A percentile compares a stretch with the other conserved stretches of the same genome.
These are phyloP conservation scores for Collybia mongolica DNA, from an alignment of 768 basidiomycete species.

Conservation along the genomic window DNA sequence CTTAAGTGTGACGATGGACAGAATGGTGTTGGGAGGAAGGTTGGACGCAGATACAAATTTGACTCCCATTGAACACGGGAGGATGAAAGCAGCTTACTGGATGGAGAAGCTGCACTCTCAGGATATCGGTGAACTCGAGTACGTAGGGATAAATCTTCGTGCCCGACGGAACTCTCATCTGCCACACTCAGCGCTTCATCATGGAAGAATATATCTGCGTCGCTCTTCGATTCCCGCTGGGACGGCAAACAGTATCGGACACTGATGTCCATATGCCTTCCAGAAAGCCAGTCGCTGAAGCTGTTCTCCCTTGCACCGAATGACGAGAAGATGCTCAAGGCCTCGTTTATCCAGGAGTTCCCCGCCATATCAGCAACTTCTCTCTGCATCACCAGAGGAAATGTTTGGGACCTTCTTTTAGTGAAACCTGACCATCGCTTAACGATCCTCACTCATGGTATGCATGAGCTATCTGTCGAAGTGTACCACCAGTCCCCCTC, in stretches of 20 bases:
- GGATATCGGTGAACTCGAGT: conserved; percentile 51
- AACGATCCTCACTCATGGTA: conserved; percentile 61
- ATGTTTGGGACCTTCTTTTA: conserved; percentile 68
- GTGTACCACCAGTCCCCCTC: conserved; percentile 18
- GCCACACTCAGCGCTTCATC: conserved; percentile 29
- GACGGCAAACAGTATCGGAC: conserved; percentile 53
- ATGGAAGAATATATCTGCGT: conserved; percentile 51
- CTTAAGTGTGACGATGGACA: conserved; percentile 59
- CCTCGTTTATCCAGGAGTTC: conserved; percentile 31
- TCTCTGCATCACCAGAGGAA: conserved; percentile 59
- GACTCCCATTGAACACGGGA: conserved; percentile 51
- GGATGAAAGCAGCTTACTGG: conserved; percentile 76
- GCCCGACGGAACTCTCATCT: conserved; percentile 1
- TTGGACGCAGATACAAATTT: conserved; percentile 40
- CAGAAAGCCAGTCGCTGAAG: conserved; percentile 39
- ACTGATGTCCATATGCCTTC: conserved; percentile 55
- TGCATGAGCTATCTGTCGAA: conserved; percentile 37
- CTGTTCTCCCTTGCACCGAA: conserved; percentile 47
- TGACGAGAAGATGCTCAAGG: conserved; percentile 40
- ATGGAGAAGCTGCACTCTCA: conserved; percentile 57
- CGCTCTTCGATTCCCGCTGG: conserved; percentile 64
- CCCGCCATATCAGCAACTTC: conserved; percentile 54
- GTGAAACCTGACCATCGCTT: conserved; percentile 56
- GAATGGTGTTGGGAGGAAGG: conserved; percentile 61
- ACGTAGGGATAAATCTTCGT: conserved; percentile 21